Base-by-base conservation (phyloP, 169 alveolate genomes). In the Theileria sp. region DNA sequence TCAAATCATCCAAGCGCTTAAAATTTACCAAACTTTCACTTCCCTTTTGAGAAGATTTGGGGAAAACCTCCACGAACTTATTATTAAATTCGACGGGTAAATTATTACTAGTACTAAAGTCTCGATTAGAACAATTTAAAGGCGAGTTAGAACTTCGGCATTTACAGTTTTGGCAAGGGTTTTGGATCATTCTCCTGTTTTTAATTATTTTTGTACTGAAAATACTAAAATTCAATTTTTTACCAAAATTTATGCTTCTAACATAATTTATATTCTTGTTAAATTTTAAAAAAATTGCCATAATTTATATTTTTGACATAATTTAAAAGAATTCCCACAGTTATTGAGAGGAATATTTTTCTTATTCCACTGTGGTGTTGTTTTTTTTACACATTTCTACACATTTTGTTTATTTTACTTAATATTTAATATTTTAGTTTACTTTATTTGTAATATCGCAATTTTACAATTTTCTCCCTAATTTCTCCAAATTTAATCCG, bases 1-100 rank as follows among this genome's bases (percentile, higher is more conserved):
- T 78, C 28, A 85, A 64, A 36, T 85, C 87, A 21, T 85, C 91
- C 77, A 72, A 38, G 23, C 87, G 62, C 17, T 68, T 83, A 64
- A 67, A 85, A 64, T 17, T 49, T 49, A 21, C 65, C 17, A 2
- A 26, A 8, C 15, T 49, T 13, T 9, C 68, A 54, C 9, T 28
- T 30, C n/a, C 50, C 12, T 34, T 85, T 69, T 61, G 19, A 44
- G 54, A 44, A 13, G 12, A 10, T 38, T 64, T 64, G 17, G 50
- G 25, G 50, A 64, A 64, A 17, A 64, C 50, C 65, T 83, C 77
- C 21, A 76, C 76, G 50, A 61, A 83, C 28, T 77, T 51, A 34
- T 67, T 61, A 38, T 83, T 58, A 76, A 76, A 77, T 21, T 9
- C n/a, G 86, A 60, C 51, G 87, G 75, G 10, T 26, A 72, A 8